These are phyloP conservation scores for Botrytis medusae DNA, from an alignment of 2,329 filamentous ascomycete species.

Conservation along the genomic window DNA sequence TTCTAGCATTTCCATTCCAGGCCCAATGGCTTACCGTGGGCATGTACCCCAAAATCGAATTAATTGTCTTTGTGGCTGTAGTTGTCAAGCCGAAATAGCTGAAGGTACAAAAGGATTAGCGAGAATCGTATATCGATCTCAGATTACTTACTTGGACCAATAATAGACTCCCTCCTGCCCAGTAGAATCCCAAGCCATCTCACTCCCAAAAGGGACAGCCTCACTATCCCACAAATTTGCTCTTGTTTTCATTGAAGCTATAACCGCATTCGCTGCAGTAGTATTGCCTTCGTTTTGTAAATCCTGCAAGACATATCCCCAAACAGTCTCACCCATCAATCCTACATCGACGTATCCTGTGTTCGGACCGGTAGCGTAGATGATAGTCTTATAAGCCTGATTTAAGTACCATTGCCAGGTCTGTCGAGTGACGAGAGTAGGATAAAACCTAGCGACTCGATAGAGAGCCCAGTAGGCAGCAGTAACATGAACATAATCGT, in stretches of 20 bases:
- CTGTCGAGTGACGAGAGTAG: constrained; percentile 44
- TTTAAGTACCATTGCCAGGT: constrained; percentile 56
- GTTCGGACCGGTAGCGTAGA: constrained; percentile 43
- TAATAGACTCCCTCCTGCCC: constrained; percentile 62
- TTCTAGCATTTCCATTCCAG: constrained; percentile 62
- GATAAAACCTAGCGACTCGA: constrained; percentile 51
- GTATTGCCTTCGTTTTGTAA: constrained; percentile 49
- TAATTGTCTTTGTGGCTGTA: constrained; percentile 53
- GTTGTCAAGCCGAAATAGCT: constrained; percentile 49
- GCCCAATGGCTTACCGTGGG: constrained; percentile 61
- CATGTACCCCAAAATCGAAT: constrained; percentile 56
- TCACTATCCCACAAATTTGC: constrained; percentile 52
- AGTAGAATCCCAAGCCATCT: constrained; percentile 64
- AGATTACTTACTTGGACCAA: constrained; percentile 45
- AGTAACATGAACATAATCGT: constrained; percentile 59
- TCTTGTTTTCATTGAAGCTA: constrained; percentile 49
- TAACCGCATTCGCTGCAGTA: constrained; percentile 44
- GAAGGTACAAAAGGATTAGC: background rate
- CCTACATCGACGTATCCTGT: constrained; percentile 49
- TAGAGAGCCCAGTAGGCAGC: constrained; percentile 60
- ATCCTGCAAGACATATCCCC: constrained; percentile 53
- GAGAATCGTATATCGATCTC: fast-evolving
- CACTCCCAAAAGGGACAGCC: constrained; percentile 56
- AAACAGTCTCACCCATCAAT: constrained; percentile 60
- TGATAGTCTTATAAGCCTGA: constrained; percentile 53